Evolutionary conservation across 208 protist species (phyloP).

Genomic region (Phytomonas francai): DNA sequence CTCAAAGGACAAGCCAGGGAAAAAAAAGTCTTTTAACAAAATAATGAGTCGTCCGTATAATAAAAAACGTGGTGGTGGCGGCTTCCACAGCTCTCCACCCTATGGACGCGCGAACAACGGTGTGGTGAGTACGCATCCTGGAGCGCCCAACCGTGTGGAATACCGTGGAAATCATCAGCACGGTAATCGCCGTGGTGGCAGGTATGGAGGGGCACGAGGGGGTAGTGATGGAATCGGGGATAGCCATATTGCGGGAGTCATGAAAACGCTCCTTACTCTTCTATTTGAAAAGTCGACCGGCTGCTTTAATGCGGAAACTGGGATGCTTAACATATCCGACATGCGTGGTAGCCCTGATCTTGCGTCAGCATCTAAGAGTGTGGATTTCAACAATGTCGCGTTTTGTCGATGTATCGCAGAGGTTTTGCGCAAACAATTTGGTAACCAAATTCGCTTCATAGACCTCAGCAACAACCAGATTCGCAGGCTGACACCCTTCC

Average conservation of each 20-base stretch:
- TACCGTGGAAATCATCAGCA: conserved; percentile 20
- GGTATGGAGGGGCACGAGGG: background rate
- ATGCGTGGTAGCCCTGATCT: conserved; percentile 52
- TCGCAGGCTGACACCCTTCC: conserved; percentile 38
- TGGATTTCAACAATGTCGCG: conserved; percentile 78
- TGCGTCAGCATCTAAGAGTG: conserved; percentile 40
- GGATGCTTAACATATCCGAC: conserved; percentile 55
- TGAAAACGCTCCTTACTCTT: conserved; percentile 69
- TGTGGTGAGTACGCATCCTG: conserved; percentile 13
- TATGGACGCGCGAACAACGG: conserved; percentile 15
- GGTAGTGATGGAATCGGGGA: too few species aligned
- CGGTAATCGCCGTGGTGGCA: conserved; percentile 20
- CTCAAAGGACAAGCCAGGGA: too few species aligned
- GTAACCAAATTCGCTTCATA: conserved; percentile 44
- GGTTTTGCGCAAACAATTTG: conserved; percentile 59
- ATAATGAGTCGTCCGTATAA: too few species aligned
- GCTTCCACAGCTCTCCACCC: conserved; percentile 15
- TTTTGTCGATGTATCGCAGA: conserved; percentile 70
- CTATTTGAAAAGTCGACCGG: conserved; percentile 64
- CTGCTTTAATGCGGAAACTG: conserved; percentile 31
- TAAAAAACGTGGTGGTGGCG: conserved; percentile 10
- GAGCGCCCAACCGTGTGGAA: conserved; percentile 13
- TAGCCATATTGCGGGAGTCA: conserved; percentile 31
- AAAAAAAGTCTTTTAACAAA: too few species aligned
- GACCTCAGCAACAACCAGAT: conserved; percentile 69